These are phyloP conservation scores for Colletotrichum sp. DNA, from an alignment of 2,329 filamentous ascomycete species.

Conservation along the genomic window DNA sequence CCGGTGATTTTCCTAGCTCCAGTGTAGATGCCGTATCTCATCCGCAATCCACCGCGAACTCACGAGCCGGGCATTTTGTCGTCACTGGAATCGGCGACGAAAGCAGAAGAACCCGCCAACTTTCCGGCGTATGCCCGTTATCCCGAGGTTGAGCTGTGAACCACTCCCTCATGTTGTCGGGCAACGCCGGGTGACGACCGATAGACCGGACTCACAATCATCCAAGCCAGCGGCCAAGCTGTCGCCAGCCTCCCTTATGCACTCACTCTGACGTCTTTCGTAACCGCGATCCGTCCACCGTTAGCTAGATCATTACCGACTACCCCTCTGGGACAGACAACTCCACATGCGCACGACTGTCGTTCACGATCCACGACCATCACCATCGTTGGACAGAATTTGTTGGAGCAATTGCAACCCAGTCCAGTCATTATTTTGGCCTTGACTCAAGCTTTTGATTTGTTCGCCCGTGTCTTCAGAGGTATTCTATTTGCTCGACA, in stretches of 20 bases:
- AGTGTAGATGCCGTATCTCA: not conserved
- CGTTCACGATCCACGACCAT: not conserved
- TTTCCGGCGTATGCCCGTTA: not conserved
- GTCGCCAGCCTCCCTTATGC: not conserved
- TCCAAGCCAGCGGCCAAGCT: not conserved
- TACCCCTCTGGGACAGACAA: not conserved
- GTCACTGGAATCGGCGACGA: not conserved
- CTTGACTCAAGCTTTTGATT: constrained; percentile 21
- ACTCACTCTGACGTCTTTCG: not conserved
- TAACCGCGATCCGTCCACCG: not conserved
- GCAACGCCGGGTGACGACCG: not conserved
- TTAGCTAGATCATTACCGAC: not conserved
- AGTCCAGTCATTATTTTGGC: constrained; percentile 16
- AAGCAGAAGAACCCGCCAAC: not conserved
- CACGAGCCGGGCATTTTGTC: not conserved
- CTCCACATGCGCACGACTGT: not conserved
- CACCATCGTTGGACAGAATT: not conserved
- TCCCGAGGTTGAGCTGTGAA: constrained; percentile 6
- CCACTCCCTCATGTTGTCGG: not conserved
- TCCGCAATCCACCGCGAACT: not conserved
- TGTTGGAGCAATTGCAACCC: not conserved
- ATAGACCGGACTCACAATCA: not conserved
- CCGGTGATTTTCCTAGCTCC: not conserved
- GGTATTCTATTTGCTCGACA: constrained; percentile 22
- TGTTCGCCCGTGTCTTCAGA: constrained; percentile 18